Base-by-base conservation (phyloP, 371 early-diverging fungal species). In the Mucor indicus region DNA sequence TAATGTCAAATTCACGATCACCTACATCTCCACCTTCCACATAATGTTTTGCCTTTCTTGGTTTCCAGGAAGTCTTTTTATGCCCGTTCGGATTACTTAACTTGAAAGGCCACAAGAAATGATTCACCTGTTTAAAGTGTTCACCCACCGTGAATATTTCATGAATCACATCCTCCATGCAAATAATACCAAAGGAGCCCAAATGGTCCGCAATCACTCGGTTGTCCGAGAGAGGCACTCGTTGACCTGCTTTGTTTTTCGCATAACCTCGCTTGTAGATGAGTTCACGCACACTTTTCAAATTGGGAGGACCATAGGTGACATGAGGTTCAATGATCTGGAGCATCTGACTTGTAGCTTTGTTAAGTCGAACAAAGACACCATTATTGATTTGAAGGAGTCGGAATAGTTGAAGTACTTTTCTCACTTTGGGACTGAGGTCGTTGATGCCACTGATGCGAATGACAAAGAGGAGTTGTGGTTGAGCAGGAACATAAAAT, bases 61-160 rank as follows among this genome's bases (percentile, higher is more conserved):
- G 88, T 50, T 76, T 79, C 91, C 87, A 99, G 39, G 96, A 95
- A 52, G 93, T 97, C 29, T 63, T 63, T 15, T 58, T 58, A 30
- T 58, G 58, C 1, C 58, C 58, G 54, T 72, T 95, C 53, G 99
- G 99, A 79, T 91, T 92, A 67, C 88, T 90, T 44, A 99, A 84
- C 77, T 92, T 92, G 86, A 99, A 98, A 54, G 99, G 96, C 94
- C 97, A 97, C 56, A 99, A 75, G 80, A 98, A 99, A 79, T 89
- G 90, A 82, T 92, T 94, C 70, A 91, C 98, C 60, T 61, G 55
- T 42, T 72, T 72, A 27, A 72, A 67, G 82, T 96, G 75, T 38
- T 93, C 91, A 16, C 96, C 97, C 57, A 97, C 97, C 24, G 98
- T 95, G 85, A 79, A 92, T 72, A 99, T 93, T 81, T 96, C 97